Percentiles rank a stretch among this genome's conserved stretches.
Conservation (phyloP, 345 rosid genomes). For the Carallia pectinifolia region DNA sequence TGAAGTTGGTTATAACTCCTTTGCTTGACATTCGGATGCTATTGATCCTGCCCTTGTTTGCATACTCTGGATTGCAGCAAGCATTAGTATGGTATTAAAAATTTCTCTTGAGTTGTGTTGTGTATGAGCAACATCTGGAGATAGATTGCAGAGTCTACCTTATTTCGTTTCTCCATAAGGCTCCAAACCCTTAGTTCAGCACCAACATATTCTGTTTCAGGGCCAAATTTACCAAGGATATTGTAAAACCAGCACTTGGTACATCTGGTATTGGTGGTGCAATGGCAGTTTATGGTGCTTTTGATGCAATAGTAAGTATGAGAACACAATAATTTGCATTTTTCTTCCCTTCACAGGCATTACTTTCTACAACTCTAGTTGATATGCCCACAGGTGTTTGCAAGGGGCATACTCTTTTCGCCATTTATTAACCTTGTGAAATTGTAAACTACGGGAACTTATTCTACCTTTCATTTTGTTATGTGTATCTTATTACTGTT, state of each 20-base stretch:
- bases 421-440: not conserved
- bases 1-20: slow-evolving; percentile 60
- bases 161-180: slow-evolving; percentile 1
- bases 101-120: not conserved
- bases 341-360: not conserved
- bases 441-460: not conserved
- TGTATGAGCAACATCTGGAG: not conserved
- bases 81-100: slow-evolving; percentile 82
- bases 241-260: slow-evolving; percentile 79
- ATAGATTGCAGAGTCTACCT: not conserved
- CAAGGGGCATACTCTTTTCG: not conserved
- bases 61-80: slow-evolving; percentile 92
- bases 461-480: not conserved
- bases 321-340: not conserved
- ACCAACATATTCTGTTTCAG: slow-evolving; percentile 29
- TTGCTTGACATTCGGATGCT: slow-evolving; percentile 72
- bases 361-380: not conserved
- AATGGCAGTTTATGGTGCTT: slow-evolving; percentile 90
- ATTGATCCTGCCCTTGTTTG: slow-evolving; percentile 74
- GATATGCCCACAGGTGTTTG: not conserved
- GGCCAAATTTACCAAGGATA: slow-evolving; percentile 88
- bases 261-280: slow-evolving; percentile 86
- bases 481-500: too few species aligned
- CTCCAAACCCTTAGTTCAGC: not conserved
- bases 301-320: slow-evolving; percentile 80